Conservation (phyloP, 2,329 filamentous ascomycete species). For the Ceratocystis eucalypticola region DNA sequence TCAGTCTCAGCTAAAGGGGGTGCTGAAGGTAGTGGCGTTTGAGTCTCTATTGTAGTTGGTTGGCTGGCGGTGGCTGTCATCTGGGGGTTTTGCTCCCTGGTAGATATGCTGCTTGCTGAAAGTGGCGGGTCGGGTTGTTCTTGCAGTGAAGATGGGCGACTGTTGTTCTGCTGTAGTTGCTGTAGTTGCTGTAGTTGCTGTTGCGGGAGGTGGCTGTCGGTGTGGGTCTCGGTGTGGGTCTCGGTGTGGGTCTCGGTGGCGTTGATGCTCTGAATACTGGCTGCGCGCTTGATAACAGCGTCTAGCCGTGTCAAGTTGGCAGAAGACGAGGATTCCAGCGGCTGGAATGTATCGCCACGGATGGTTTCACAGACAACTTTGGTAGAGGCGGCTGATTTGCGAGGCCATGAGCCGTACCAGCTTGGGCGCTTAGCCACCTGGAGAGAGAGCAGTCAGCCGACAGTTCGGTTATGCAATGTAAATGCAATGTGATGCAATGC, state of each 20-base stretch:
- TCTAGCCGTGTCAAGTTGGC: constrained; percentile 42
- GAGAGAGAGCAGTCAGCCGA: background rate
- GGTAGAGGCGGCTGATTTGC: constrained; percentile 46
- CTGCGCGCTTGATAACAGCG: constrained; percentile 20
- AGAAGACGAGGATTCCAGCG: constrained; percentile 31
- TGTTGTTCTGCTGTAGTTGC: background rate
- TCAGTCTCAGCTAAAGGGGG: background rate
- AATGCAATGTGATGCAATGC: background rate
- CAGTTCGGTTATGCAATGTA: background rate
- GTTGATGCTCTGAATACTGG: constrained; percentile 24
- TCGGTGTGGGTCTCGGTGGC: background rate
- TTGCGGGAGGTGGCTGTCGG: background rate
- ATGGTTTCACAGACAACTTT: constrained; percentile 49
- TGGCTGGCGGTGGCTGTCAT: background rate
- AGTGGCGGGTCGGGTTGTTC: background rate
- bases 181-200: no score
- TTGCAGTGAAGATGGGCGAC: background rate
- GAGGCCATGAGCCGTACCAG: constrained; percentile 52
- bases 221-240: background rate
- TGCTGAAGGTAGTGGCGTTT: background rate
- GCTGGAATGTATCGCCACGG: constrained; percentile 39
- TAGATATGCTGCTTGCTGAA: background rate
- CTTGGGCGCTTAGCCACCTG: constrained; percentile 41
- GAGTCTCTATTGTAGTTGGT: background rate
- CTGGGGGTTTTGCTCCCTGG: background rate